phyloP scores from a whole-genome alignment of 192 early-diverging fungal genomes.

The Coemansia sp. region DNA sequence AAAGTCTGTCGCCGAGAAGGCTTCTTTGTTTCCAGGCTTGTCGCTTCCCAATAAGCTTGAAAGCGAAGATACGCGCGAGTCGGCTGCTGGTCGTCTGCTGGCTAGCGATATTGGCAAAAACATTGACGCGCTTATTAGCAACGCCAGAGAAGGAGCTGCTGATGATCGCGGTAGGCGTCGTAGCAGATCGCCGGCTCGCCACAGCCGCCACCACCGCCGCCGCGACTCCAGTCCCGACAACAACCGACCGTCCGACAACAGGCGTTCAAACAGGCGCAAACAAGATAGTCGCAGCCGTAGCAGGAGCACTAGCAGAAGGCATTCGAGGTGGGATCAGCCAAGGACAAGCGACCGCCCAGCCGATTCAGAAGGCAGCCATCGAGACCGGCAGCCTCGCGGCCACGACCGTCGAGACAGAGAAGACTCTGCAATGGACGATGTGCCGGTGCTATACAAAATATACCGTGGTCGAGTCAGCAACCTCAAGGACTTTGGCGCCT shows the following conservation, averaged over 20 bases:
- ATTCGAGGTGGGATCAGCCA: conserved; percentile 43
- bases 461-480: conserved; percentile 84
- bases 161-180: conserved; percentile 26
- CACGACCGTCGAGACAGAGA: not conserved
- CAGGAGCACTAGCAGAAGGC: conserved; percentile 11
- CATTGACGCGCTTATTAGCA: conserved; percentile 33
- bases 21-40: conserved; percentile 78
- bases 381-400: not conserved
- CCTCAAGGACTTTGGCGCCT: conserved; percentile 93
- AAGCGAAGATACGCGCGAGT: not conserved
- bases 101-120: conserved; percentile 39
- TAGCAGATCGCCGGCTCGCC: conserved; percentile 21
- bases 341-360: conserved; percentile 16
- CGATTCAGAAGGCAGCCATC: not conserved
- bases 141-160: not conserved
- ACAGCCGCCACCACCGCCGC: not conserved
- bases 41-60: conserved; percentile 46
- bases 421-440: conserved; percentile 62
- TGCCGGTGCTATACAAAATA: conserved; percentile 90
- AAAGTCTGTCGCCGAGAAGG: conserved; percentile 60
- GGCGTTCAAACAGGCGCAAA: conserved; percentile 21
- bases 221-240: conserved; percentile 13
- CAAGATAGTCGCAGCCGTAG: conserved; percentile 10
- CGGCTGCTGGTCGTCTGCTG: conserved; percentile 26
- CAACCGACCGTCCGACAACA: not conserved